These are phyloP conservation scores for Rhodotorula sp. DNA, from an alignment of 1,284 basidiomycete species.

Conservation along the genomic window DNA sequence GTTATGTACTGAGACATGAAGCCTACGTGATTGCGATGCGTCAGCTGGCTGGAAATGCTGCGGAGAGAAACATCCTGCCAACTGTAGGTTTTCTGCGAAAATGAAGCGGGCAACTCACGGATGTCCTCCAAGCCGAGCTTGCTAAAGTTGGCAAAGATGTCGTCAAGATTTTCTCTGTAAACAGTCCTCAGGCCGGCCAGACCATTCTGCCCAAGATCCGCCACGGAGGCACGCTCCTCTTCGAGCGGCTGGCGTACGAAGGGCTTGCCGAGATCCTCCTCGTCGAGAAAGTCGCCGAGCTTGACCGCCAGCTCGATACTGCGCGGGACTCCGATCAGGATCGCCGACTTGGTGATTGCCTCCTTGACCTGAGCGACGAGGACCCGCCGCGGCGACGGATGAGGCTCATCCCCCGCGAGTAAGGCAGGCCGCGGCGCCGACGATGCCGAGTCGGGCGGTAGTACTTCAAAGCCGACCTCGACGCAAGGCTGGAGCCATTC, in stretches of 20 bases:
- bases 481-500: conserved; percentile 20
- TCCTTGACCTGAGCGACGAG: conserved; percentile 28
- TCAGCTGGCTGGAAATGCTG: not conserved
- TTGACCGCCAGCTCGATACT: conserved; percentile 27
- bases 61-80: not conserved
- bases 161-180: conserved; percentile 26
- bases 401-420: not conserved
- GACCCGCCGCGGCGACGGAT: conserved; percentile 22
- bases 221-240: not conserved
- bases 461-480: not conserved
- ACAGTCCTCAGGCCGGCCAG: conserved; percentile 19
- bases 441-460: not conserved
- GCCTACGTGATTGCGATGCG: not conserved
- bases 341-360: conserved; percentile 17
- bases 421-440: conserved; percentile 3
- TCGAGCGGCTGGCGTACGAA: conserved; percentile 19
- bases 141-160: conserved; percentile 23
- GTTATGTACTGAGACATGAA: conserved; percentile 28
- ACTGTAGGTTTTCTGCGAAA: no score
- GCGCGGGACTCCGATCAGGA: conserved; percentile 31
- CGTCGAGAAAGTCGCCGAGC: conserved; percentile 2
- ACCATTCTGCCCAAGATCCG: not conserved
- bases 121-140: conserved; percentile 8
- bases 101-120: not conserved
- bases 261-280: not conserved